A percentile compares a stretch with the other conserved stretches of the same genome.
These are phyloP conservation scores for Penstemon davidsonii DNA, from an alignment of 257 asterid species.

Conservation along the genomic window DNA sequence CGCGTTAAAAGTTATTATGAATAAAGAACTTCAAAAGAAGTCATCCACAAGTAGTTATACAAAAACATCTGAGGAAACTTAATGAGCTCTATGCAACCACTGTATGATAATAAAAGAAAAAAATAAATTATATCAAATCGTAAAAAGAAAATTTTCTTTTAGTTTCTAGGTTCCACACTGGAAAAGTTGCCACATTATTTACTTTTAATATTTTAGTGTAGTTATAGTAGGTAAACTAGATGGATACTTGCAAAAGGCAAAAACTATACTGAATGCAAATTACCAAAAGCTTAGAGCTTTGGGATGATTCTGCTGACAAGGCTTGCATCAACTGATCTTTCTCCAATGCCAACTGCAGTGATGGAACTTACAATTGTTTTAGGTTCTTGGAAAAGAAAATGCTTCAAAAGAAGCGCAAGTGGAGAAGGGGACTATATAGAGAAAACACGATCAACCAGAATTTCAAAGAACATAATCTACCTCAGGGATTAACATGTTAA, in stretches of 20 bases:
- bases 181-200: slow-evolving; percentile 8
- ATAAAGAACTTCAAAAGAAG: slow-evolving; percentile 19
- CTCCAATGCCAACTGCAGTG: slow-evolving; percentile 81
- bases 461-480: slow-evolving; percentile 40
- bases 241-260: slow-evolving; percentile 19
- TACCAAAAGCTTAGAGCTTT: slow-evolving; percentile 76
- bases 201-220: slow-evolving; percentile 2
- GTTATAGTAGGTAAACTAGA: slow-evolving; percentile 14
- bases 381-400: slow-evolving; percentile 29
- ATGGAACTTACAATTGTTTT: slow-evolving; percentile 19
- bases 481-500: slow-evolving; percentile 77
- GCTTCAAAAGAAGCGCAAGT: slow-evolving; percentile 18
- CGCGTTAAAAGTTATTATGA: slow-evolving; percentile 9
- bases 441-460: slow-evolving; percentile 25
- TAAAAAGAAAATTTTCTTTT: not conserved
- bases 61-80: slow-evolving; percentile 12
- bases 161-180: slow-evolving; percentile 2
- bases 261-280: slow-evolving; percentile 18
- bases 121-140: not conserved
- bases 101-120: not conserved
- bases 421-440: slow-evolving; percentile 10
- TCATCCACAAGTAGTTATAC: not conserved
- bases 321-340: slow-evolving; percentile 78
- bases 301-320: slow-evolving; percentile 77
- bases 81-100: not conserved